These are phyloP conservation scores for Erucastrum elatum DNA, from an alignment of 345 rosid genomes.

Conservation along the genomic window DNA sequence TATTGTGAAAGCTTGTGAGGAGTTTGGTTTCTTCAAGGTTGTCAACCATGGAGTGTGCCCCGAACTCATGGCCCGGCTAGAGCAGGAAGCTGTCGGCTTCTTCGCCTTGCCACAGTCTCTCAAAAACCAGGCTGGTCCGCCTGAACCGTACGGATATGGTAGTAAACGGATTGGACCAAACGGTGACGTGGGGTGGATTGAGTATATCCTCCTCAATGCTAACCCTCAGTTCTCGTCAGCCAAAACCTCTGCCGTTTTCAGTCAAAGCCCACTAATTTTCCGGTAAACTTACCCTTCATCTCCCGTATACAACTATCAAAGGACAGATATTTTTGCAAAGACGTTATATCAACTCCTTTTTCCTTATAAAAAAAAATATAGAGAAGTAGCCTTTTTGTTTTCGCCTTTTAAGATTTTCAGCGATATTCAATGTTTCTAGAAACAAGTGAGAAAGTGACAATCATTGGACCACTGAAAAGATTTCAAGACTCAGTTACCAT, in stretches of 20 bases:
- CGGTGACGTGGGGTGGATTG: slow-evolving; percentile 91
- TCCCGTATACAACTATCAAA: not conserved
- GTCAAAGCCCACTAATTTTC: slow-evolving; percentile 50
- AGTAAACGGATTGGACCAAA: slow-evolving; percentile 69
- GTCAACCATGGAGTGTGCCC: slow-evolving; percentile 66
- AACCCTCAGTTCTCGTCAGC: slow-evolving; percentile 43
- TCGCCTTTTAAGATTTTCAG: not conserved
- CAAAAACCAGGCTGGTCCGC: slow-evolving; percentile 76
- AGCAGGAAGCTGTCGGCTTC: slow-evolving; percentile 58
- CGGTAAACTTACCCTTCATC: slow-evolving; percentile 42
- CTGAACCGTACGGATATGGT: slow-evolving; percentile 91
- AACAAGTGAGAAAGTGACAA: not conserved
- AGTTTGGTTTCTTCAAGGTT: slow-evolving; percentile 80
- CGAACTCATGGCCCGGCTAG: slow-evolving; percentile 55
- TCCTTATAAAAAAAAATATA: not conserved
- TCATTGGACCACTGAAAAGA: not conserved
- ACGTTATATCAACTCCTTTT: not conserved
- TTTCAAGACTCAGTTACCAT: not conserved
- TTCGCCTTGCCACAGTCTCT: slow-evolving; percentile 64
- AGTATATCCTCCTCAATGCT: slow-evolving; percentile 68
- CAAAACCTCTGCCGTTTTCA: slow-evolving; percentile 48
- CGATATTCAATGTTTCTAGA: slow-evolving; percentile 2
- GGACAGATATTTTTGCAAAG: not conserved
- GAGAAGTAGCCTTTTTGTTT: not conserved
- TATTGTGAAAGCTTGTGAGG: slow-evolving; percentile 63